These are phyloP conservation scores for Coemansia pectinata DNA, from an alignment of 192 early-diverging fungal genomes.

Conservation along the genomic window DNA sequence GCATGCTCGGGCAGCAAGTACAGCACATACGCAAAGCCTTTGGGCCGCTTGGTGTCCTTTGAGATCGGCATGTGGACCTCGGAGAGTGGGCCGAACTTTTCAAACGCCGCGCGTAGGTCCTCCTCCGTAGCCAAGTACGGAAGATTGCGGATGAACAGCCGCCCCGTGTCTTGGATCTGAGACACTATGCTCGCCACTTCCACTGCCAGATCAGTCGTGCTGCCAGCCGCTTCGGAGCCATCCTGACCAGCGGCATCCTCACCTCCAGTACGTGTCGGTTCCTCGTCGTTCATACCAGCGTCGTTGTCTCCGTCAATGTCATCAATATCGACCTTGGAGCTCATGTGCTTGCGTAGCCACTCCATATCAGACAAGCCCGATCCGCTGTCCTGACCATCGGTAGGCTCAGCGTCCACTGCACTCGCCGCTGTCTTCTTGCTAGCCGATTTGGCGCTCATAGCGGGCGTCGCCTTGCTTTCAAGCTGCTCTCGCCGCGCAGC, in stretches of 20 bases:
- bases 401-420: background rate
- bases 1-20: constrained; percentile 93
- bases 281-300: constrained; percentile 4
- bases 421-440: background rate
- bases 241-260: constrained; percentile 13
- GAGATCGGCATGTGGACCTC: constrained; percentile 96
- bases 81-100: constrained; percentile 85
- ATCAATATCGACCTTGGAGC: constrained; percentile 37
- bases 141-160: constrained; percentile 92
- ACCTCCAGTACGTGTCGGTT: background rate
- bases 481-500: constrained; percentile 46
- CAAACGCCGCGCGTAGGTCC: constrained; percentile 80
- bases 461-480: constrained; percentile 21
- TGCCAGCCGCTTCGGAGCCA: constrained; percentile 4
- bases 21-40: constrained; percentile 90
- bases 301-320: constrained; percentile 18
- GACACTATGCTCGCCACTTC: constrained; percentile 52
- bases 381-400: constrained; percentile 7
- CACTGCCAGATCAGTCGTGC: constrained; percentile 16
- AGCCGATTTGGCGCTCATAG: background rate
- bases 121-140: constrained; percentile 87
- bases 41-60: constrained; percentile 88
- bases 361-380: constrained; percentile 62
- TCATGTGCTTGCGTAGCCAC: constrained; percentile 69
- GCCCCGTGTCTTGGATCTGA: constrained; percentile 90